phyloP scores from a whole-genome alignment of 257 asterid species.

The Capsicum pubescens region DNA sequence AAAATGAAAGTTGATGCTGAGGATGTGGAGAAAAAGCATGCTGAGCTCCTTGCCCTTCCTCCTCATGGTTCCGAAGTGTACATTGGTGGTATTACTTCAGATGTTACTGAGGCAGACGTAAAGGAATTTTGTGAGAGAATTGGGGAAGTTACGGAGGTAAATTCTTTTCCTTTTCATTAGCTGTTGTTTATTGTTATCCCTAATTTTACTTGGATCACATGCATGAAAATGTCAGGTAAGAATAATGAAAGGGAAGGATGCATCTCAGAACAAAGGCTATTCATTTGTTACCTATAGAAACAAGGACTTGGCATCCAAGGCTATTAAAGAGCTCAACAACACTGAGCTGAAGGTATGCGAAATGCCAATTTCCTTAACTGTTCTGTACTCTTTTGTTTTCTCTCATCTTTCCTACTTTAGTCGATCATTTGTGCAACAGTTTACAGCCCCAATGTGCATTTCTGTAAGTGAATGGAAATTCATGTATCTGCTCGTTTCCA shows the following conservation, averaged over 20 bases:
- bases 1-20: constrained; percentile 65
- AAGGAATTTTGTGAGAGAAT: constrained; percentile 71
- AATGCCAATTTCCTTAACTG: not conserved
- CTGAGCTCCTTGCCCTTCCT: constrained; percentile 93
- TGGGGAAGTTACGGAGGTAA: constrained; percentile 94
- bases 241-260: constrained; percentile 92
- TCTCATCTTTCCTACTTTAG: not conserved
- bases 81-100: constrained; percentile 78
- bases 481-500: constrained; percentile 17
- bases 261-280: constrained; percentile 86
- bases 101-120: constrained; percentile 76
- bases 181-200: constrained; percentile 21
- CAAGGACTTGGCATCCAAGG: constrained; percentile 87
- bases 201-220: constrained; percentile 28
- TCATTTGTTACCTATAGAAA: constrained; percentile 91
- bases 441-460: constrained; percentile 12
- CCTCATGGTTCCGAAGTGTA: constrained; percentile 96
- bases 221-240: constrained; percentile 67
- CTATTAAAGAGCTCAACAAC: constrained; percentile 81
- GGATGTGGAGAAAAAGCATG: constrained; percentile 53
- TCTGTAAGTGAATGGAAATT: not conserved
- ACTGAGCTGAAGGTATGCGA: constrained; percentile 71
- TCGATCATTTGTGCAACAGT: not conserved
- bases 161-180: constrained; percentile 6
- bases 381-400: not conserved